phyloP scores from a whole-genome alignment of 371 early-diverging fungal genomes.

The Mucor plumbeus region DNA sequence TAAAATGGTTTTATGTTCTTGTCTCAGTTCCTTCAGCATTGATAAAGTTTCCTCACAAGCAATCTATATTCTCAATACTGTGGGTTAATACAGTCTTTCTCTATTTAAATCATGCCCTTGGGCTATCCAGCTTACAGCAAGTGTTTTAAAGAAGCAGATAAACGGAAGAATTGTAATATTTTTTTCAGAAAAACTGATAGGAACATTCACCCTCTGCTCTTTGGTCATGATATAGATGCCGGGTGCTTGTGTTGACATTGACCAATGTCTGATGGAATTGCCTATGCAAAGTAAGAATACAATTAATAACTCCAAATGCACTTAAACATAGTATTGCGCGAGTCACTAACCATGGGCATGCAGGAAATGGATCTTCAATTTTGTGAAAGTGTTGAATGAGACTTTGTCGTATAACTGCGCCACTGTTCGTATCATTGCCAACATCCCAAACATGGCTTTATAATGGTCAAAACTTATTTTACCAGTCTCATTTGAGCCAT shows the following conservation, averaged over 20 bases:
- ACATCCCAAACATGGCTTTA: slow-evolving; percentile 38
- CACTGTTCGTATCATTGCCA: slow-evolving; percentile 38
- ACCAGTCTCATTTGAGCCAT: slow-evolving; percentile 20
- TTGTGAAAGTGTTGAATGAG: slow-evolving; percentile 33
- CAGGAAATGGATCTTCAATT: slow-evolving; percentile 33
- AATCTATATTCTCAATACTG: slow-evolving; percentile 33
- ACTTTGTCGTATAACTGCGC: slow-evolving; percentile 30
- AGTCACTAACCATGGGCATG: slow-evolving; percentile 38
- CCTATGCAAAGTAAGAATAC: slow-evolving; percentile 31
- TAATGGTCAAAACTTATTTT: slow-evolving; percentile 32
- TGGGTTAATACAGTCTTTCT: slow-evolving; percentile 32
- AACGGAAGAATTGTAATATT: slow-evolving; percentile 32
- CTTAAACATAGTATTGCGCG: too few species aligned
- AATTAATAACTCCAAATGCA: slow-evolving; percentile 23
- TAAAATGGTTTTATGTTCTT: slow-evolving; percentile 30
- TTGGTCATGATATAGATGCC: slow-evolving; percentile 38
- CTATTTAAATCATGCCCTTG: slow-evolving; percentile 34
- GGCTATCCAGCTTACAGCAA: slow-evolving; percentile 35
- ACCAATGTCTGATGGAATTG: slow-evolving; percentile 35
- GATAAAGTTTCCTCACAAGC: slow-evolving; percentile 34
- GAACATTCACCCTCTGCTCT: slow-evolving; percentile 36
- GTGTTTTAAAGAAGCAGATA: slow-evolving; percentile 38
- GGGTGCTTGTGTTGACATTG: slow-evolving; percentile 35
- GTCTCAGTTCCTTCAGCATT: slow-evolving; percentile 24
- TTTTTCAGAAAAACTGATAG: slow-evolving; percentile 32